Conservation (phyloP, 495 filamentous ascomycete genomes). For the Lophiotrema nucula region DNA sequence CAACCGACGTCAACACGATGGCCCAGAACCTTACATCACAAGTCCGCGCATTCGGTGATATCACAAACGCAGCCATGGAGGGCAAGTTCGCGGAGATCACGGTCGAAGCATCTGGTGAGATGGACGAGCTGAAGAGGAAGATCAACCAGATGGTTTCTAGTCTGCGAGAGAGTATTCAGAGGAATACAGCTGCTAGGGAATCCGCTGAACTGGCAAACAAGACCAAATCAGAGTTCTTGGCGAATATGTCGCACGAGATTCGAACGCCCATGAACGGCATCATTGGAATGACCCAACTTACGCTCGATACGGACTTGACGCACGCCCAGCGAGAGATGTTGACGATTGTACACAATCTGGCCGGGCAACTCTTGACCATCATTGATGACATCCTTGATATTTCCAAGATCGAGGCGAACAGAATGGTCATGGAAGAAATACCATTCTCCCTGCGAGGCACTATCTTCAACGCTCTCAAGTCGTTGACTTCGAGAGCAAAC, state of each 20-base stretch:
- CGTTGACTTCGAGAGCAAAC: slow-evolving; percentile 93
- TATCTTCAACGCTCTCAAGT: slow-evolving; percentile 97
- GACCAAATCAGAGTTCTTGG: slow-evolving; percentile 97
- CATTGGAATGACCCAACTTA: slow-evolving; percentile 95
- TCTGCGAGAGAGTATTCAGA: slow-evolving; percentile 91
- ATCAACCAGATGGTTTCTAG: slow-evolving; percentile 99
- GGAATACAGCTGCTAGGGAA: slow-evolving; percentile 94
- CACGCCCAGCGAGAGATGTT: slow-evolving; percentile 97
- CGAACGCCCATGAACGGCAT: slow-evolving; percentile 89
- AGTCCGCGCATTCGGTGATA: slow-evolving; percentile 96
- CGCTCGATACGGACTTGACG: slow-evolving; percentile 91
- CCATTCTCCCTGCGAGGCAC: slow-evolving; percentile 93
- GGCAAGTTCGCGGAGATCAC: slow-evolving; percentile 97
- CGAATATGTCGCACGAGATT: slow-evolving; percentile 99
- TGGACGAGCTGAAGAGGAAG: slow-evolving; percentile 98
- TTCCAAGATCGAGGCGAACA: slow-evolving; percentile 97
- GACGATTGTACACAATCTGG: slow-evolving; percentile 96
- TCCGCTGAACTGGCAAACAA: slow-evolving; percentile 96
- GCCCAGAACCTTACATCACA: slow-evolving; percentile 96
- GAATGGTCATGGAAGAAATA: slow-evolving; percentile 99
- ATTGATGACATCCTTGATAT: slow-evolving; percentile 99
- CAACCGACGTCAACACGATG: slow-evolving; percentile 98
- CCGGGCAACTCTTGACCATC: slow-evolving; percentile 95
- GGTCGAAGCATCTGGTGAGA: slow-evolving; percentile 97
- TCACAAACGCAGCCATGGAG: slow-evolving; percentile 93